A percentile compares a stretch with the other conserved stretches of the same genome.
Conservation (phyloP, 768 basidiomycete genomes). For the Strobilomyces dryophilus region DNA sequence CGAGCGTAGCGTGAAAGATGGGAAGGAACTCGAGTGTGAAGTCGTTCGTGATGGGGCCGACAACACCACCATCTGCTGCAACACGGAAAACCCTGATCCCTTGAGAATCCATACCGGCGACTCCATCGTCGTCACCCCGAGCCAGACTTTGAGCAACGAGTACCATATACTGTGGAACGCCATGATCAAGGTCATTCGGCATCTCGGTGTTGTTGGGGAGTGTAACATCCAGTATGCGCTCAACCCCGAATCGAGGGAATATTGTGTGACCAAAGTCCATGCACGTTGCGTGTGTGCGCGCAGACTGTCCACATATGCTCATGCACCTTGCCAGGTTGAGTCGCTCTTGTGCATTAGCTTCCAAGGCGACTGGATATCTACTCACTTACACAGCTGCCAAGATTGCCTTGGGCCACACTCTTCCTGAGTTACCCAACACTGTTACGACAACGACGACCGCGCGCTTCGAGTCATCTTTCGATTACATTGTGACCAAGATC, state of each 20-base stretch:
- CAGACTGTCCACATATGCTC: neutral
- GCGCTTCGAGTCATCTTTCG: conserved; percentile 97
- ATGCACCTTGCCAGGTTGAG: conserved; percentile 44
- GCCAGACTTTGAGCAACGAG: conserved; percentile 95
- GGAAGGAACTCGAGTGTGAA: conserved; percentile 99
- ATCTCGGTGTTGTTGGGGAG: conserved; percentile 89
- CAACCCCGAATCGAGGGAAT: conserved; percentile 88
- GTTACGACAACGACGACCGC: conserved; percentile 99
- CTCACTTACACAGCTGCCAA: conserved; percentile 99
- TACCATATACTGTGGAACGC: conserved; percentile 99
- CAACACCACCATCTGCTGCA: conserved; percentile 99
- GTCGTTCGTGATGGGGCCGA: conserved; percentile 98
- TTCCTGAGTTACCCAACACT: conserved; percentile 96
- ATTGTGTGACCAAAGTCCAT: conserved; percentile 98
- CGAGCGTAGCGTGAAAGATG: conserved; percentile 97
- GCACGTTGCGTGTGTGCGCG: conserved; percentile 52
- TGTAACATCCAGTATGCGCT: conserved; percentile 99
- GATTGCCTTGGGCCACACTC: conserved; percentile 94
- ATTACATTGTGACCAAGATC: conserved; percentile 99
- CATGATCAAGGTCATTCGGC: conserved; percentile 92
- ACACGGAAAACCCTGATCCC: conserved; percentile 99
- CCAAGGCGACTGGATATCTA: conserved; percentile 98
- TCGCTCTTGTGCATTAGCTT: conserved; percentile 92
- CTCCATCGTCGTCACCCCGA: conserved; percentile 98
- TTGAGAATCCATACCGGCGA: conserved; percentile 99